Conservation (phyloP, 2,329 filamentous ascomycete species). For the Exophiala aquamarina region DNA sequence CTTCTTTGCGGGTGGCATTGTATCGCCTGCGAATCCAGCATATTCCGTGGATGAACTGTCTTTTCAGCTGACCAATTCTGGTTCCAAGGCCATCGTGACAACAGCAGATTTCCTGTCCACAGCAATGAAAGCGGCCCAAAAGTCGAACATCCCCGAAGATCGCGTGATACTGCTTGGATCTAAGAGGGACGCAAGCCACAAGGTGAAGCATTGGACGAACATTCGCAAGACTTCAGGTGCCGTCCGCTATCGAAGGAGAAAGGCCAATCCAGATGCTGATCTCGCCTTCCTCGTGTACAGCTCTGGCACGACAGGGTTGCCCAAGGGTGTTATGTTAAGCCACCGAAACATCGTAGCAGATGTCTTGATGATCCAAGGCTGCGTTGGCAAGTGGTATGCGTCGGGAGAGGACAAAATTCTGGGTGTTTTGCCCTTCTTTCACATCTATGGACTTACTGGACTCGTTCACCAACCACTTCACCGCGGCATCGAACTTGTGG, state of each 20-base stretch:
- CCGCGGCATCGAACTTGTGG: slow-evolving; percentile 64
- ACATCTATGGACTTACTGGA: slow-evolving; percentile 80
- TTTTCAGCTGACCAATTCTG: slow-evolving; percentile 77
- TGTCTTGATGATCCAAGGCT: slow-evolving; percentile 55
- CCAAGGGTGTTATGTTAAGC: slow-evolving; percentile 86
- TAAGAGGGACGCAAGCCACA: slow-evolving; percentile 57
- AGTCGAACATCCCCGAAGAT: slow-evolving; percentile 69
- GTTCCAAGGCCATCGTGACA: slow-evolving; percentile 73
- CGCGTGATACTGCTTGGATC: slow-evolving; percentile 79
- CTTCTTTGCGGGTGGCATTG: slow-evolving; percentile 78
- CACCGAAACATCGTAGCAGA: slow-evolving; percentile 84
- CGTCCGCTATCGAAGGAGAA: slow-evolving; percentile 59
- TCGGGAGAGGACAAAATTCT: slow-evolving; percentile 71
- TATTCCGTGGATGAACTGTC: slow-evolving; percentile 83
- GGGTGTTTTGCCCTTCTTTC: slow-evolving; percentile 84
- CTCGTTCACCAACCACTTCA: slow-evolving; percentile 70
- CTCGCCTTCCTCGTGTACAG: slow-evolving; percentile 84
- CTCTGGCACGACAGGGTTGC: slow-evolving; percentile 84
- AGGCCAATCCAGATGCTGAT: slow-evolving; percentile 68
- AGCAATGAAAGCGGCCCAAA: slow-evolving; percentile 67
- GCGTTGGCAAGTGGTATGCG: slow-evolving; percentile 49
- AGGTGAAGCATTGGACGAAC: slow-evolving; percentile 70
- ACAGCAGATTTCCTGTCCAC: slow-evolving; percentile 65
- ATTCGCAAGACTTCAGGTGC: slow-evolving; percentile 66
- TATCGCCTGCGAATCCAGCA: slow-evolving; percentile 81